These are phyloP conservation scores for Chlorella sp. DNA, from an alignment of 139 green algal species.

Conservation along the genomic window DNA sequence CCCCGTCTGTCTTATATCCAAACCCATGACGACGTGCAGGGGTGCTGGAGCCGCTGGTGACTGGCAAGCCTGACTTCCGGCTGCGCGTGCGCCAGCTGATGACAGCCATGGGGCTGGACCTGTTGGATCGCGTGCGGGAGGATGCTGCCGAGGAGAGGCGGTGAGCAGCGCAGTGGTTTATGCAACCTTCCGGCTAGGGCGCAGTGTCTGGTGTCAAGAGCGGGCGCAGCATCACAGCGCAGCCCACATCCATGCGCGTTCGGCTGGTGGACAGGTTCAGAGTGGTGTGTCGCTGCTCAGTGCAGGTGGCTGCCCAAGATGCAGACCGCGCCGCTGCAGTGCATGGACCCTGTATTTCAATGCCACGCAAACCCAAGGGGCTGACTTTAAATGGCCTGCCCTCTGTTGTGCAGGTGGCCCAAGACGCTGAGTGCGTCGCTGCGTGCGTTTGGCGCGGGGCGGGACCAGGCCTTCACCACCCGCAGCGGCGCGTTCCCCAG, in stretches of 20 bases:
- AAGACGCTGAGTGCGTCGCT: not conserved
- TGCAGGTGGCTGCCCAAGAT: too few relatives aligned
- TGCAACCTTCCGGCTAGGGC: too few relatives aligned
- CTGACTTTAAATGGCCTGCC: too few relatives aligned
- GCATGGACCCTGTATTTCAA: too few relatives aligned
- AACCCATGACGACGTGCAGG: too few relatives aligned
- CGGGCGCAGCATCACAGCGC: too few relatives aligned
- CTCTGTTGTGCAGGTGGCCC: conserved; percentile 26
- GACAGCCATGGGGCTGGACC: conserved; percentile 54
- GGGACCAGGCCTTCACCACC: conserved; percentile 24
- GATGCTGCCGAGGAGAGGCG: conserved; percentile 34
- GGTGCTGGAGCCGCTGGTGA: conserved; percentile 53
- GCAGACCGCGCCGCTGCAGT: not conserved
- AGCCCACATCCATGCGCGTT: too few relatives aligned
- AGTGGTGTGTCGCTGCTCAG: too few relatives aligned
- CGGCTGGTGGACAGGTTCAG: too few relatives aligned
- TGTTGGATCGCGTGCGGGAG: conserved; percentile 57
- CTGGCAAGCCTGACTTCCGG: conserved; percentile 38
- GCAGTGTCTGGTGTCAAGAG: too few relatives aligned
- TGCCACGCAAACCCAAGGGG: too few relatives aligned
- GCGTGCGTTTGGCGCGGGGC: conserved; percentile 13
- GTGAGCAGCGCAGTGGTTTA: not conserved
- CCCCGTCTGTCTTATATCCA: too few relatives aligned
- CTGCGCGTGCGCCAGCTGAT: conserved; percentile 49
- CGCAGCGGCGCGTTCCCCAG: conserved; percentile 12